Conservation (phyloP, 257 asterid genomes). For the Nicotiana obtusifolia region DNA sequence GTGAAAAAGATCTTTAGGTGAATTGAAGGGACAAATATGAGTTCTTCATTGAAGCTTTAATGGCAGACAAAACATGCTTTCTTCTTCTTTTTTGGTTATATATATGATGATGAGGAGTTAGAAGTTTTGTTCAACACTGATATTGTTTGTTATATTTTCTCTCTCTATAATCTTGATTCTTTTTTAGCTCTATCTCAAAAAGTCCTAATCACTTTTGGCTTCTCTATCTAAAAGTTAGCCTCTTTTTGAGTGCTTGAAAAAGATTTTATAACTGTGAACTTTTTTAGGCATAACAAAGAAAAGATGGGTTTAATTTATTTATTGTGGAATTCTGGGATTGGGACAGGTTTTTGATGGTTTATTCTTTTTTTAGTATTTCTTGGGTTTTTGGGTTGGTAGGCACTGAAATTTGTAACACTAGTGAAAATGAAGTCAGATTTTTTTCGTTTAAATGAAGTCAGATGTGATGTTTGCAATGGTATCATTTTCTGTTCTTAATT, state of each 20-base stretch:
- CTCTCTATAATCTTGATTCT: constrained; percentile 40
- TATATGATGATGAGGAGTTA: background rate
- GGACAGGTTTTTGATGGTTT: constrained; percentile 20
- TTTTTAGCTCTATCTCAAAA: constrained; percentile 26
- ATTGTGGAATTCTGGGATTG: constrained; percentile 37
- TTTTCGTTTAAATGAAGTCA: background rate
- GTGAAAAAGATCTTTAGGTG: constrained; percentile 10
- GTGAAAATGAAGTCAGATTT: background rate
- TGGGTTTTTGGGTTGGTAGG: constrained; percentile 29
- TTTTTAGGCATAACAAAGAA: constrained; percentile 29
- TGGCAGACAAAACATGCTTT: constrained; percentile 96
- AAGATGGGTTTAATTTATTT: constrained; percentile 23
- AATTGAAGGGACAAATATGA: constrained; percentile 29
- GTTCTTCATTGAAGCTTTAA: constrained; percentile 55
- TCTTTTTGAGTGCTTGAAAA: constrained; percentile 47
- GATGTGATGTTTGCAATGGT: background rate
- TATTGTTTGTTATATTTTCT: constrained; percentile 12
- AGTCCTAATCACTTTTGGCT: constrained; percentile 9
- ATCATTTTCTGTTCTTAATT: background rate
- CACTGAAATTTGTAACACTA: background rate
- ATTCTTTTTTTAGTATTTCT: background rate
- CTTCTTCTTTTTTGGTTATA: background rate
- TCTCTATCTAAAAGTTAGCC: constrained; percentile 32
- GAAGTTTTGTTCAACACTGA: background rate
- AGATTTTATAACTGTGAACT: constrained; percentile 26